phyloP scores from a whole-genome alignment of 2,329 filamentous ascomycete genomes.

The Acrocalymma vagum region DNA sequence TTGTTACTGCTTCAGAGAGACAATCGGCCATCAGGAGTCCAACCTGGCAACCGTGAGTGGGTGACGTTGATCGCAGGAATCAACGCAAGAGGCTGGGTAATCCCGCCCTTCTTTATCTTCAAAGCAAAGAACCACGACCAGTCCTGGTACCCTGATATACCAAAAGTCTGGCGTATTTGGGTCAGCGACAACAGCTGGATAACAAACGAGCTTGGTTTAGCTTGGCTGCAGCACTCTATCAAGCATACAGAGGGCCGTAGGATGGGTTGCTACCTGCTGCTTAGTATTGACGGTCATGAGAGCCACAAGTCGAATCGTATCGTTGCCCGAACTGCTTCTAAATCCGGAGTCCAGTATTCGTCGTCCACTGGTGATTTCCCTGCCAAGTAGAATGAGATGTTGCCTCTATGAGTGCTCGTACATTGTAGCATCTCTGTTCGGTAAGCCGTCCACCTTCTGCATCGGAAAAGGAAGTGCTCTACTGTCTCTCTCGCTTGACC shows the following conservation, averaged over 20 bases:
- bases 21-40: slow-evolving; percentile 6
- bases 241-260: slow-evolving; percentile 29
- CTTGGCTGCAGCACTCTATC: slow-evolving; percentile 48
- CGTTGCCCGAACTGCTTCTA: too few species aligned
- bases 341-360: too few species aligned
- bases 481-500: slow-evolving; percentile 8
- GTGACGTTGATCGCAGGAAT: slow-evolving; percentile 17
- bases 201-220: slow-evolving; percentile 40
- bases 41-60: slow-evolving; percentile 21
- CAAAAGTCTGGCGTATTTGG: slow-evolving; percentile 37
- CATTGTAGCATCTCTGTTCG: slow-evolving; percentile 10
- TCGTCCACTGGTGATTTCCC: too few species aligned
- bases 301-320: slow-evolving; percentile 45
- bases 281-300: slow-evolving; percentile 49
- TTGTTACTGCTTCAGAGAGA: slow-evolving; percentile 14
- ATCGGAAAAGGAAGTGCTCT: slow-evolving; percentile 11
- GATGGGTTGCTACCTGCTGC: slow-evolving; percentile 38
- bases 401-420: too few species aligned
- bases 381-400: too few species aligned
- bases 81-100: slow-evolving; percentile 13
- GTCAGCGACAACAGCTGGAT: slow-evolving; percentile 44
- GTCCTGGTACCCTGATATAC: slow-evolving; percentile 13
- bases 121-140: slow-evolving; percentile 13
- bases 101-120: slow-evolving; percentile 21
- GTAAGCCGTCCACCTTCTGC: slow-evolving; percentile 10